These are phyloP conservation scores for Cercophora newfieldiana DNA, from an alignment of 495 filamentous ascomycete species.

Conservation along the genomic window DNA sequence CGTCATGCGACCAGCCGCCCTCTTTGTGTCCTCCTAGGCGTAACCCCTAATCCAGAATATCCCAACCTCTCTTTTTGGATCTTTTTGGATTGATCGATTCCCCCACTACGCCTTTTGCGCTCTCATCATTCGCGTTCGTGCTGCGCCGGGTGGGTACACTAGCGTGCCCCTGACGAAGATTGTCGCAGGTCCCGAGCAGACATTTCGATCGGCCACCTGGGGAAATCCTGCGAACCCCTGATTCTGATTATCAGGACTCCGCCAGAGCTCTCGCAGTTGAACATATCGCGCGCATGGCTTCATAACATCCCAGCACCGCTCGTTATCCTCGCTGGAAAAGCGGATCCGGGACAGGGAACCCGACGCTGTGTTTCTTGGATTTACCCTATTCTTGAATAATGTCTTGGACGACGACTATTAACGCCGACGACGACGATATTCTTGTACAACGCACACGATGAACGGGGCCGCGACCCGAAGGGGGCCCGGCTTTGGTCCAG, in stretches of 20 bases:
- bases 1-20: conserved; percentile 14
- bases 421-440: conserved; percentile 8
- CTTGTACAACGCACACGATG: conserved; percentile 16
- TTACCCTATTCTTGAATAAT: conserved; percentile 22
- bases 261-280: not conserved
- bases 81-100: conserved; percentile 5
- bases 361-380: conserved; percentile 2
- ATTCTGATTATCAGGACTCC: not conserved
- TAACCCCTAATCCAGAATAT: not conserved
- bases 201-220: conserved; percentile 8
- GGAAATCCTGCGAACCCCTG: not conserved
- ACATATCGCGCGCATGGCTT: conserved; percentile 14
- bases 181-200: conserved; percentile 5
- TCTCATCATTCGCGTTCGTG: not conserved
- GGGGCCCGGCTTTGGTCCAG: conserved; percentile 17
- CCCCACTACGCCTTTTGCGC: not conserved
- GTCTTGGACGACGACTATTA: conserved; percentile 24
- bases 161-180: conserved; percentile 4
- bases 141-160: not conserved
- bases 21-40: conserved; percentile 4
- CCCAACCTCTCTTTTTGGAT: conserved; percentile 15
- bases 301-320: not conserved
- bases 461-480: conserved; percentile 24
- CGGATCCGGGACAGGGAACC: not conserved
- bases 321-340: conserved; percentile 1